phyloP scores from a whole-genome alignment of 2,329 filamentous ascomycete genomes.

The Tolypocladium inflatum region DNA sequence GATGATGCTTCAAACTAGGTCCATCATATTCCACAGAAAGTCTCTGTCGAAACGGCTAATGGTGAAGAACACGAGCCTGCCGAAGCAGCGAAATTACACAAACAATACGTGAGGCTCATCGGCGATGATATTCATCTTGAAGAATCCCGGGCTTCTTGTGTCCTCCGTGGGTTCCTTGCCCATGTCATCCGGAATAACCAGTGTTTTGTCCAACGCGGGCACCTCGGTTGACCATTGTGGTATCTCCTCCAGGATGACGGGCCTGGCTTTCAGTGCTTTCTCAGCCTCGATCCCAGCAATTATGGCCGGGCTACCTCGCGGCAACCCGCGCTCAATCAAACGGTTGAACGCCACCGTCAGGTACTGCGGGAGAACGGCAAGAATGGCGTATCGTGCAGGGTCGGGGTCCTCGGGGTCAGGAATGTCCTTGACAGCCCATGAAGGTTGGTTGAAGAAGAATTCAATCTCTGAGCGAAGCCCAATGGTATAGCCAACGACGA shows the following conservation, averaged over 20 bases:
- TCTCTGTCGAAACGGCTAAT: no score
- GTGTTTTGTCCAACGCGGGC: neutral
- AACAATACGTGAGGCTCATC: neutral
- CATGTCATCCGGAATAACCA: neutral
- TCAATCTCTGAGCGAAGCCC: neutral
- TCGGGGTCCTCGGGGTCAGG: neutral
- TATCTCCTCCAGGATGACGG: neutral
- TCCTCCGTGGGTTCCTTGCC: neutral
- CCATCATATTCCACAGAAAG: no score
- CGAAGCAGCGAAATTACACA: neutral
- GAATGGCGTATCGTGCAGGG: neutral
- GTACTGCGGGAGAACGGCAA: neutral
- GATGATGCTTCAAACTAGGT: no score
- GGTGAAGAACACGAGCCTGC: no score
- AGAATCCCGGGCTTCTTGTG: neutral
- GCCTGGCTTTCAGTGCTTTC: neutral
- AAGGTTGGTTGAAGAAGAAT: neutral
- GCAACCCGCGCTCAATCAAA: no score
- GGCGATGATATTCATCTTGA: neutral
- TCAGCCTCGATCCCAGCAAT: neutral
- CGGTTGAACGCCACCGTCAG: neutral
- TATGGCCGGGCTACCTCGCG: neutral
- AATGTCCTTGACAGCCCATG: neutral
- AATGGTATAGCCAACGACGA: neutral
- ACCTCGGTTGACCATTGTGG: neutral